Evolutionary conservation across 2,329 filamentous ascomycete genomes (phyloP).

Genomic region (Phaeophleospora eucalypticola): DNA sequence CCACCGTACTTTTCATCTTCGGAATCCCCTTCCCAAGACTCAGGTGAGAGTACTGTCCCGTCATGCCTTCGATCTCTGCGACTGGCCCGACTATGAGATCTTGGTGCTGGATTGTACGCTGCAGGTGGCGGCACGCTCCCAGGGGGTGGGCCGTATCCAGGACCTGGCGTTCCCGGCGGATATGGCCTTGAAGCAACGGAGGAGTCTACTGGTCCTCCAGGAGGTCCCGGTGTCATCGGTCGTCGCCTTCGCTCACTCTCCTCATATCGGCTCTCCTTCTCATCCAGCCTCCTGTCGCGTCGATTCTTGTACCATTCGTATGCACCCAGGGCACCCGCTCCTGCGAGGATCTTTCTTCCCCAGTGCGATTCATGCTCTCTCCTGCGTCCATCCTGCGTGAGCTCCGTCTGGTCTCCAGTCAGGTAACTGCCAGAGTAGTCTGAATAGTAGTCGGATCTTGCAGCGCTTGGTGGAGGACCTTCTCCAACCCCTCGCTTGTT

Average conservation of each 20-base stretch:
- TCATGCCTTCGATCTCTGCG: conserved; percentile 12
- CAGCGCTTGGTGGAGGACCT: conserved; percentile 12
- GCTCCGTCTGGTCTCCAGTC: conserved; percentile 54
- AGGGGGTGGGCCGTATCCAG: conserved; percentile 9
- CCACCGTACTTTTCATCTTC: conserved; percentile 40
- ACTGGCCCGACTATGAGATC: conserved; percentile 10
- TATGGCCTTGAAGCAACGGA: background rate
- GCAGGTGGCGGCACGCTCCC: conserved; percentile 8
- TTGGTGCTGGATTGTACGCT: conserved; percentile 4
- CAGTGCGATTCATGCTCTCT: conserved; percentile 28
- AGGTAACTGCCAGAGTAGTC: conserved; percentile 27
- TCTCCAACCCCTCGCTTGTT: conserved; percentile 43
- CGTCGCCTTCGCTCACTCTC: conserved; percentile 4
- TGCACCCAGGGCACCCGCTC: conserved; percentile 54
- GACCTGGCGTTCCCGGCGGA: background rate
- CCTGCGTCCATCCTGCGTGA: conserved; percentile 41
- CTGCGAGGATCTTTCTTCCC: conserved; percentile 47
- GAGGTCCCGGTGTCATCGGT: conserved; percentile 15
- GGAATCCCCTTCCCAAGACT: conserved; percentile 29
- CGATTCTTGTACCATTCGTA: conserved; percentile 53
- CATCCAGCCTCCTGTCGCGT: conserved; percentile 31
- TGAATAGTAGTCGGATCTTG: conserved; percentile 25
- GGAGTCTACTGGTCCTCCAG: conserved; percentile 1
- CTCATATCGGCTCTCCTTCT: conserved; percentile 10
- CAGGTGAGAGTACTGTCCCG: conserved; percentile 21